Evolutionary conservation across 208 protist species (phyloP).

Genomic region (Wallacemonas sp.): DNA sequence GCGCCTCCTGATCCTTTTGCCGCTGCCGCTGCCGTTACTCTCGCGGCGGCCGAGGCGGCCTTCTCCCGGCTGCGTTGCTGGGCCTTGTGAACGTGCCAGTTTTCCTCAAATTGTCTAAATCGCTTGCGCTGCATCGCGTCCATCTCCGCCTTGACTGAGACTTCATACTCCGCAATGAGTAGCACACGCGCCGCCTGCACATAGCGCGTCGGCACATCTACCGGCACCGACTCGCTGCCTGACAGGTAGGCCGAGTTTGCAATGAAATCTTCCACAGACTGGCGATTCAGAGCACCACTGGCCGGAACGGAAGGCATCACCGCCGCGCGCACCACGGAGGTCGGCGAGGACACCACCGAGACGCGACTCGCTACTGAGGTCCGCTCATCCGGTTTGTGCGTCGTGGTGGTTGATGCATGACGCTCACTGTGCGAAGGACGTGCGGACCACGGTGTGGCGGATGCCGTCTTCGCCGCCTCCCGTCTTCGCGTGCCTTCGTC

Average conservation of each 20-base stretch:
- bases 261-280: conserved; percentile 21
- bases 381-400: too few species aligned
- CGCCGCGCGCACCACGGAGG: too few species aligned
- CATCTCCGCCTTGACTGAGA: conserved; percentile 26
- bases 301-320: not conserved
- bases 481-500: not conserved
- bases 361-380: too few species aligned
- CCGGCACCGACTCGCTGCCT: conserved; percentile 36
- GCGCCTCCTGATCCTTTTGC: too few species aligned
- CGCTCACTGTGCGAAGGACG: too few species aligned
- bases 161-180: conserved; percentile 35
- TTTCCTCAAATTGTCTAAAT: conserved; percentile 21
- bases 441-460: not conserved
- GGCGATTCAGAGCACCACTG: not conserved
- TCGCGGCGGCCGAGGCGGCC: not conserved
- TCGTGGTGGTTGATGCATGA: too few species aligned
- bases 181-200: conserved; percentile 38
- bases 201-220: conserved; percentile 33
- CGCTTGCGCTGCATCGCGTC: conserved; percentile 24
- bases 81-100: not conserved
- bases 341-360: too few species aligned
- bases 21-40: too few species aligned
- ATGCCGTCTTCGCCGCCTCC: not conserved
- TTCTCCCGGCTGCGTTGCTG: conserved; percentile 1
- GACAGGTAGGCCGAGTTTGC: conserved; percentile 38